A percentile compares a stretch with the other conserved stretches of the same genome.
Evolutionary conservation across 2,329 filamentous ascomycete species (phyloP).

Genomic region (Torrubiella hemipterigena): DNA sequence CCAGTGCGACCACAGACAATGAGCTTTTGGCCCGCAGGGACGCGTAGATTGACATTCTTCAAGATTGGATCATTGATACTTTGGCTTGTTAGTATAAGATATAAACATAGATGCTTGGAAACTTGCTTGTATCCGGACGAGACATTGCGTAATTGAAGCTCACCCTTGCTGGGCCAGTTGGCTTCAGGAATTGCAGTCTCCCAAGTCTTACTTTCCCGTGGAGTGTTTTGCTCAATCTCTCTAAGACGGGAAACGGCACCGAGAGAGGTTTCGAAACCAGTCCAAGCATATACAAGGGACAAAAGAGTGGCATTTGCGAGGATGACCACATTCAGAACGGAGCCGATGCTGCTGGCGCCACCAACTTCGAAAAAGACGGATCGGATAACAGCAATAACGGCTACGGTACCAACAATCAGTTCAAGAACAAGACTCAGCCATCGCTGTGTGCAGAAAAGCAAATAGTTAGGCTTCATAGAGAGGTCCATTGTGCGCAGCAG

Average conservation of each 20-base stretch:
- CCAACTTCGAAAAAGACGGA: slow-evolving; percentile 17
- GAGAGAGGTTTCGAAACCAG: slow-evolving; percentile 12
- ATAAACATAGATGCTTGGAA: neutral
- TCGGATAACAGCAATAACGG: slow-evolving; percentile 16
- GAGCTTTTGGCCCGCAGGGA: slow-evolving; percentile 10
- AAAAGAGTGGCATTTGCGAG: slow-evolving; percentile 12
- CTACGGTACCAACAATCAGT: slow-evolving; percentile 24
- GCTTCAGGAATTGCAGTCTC: slow-evolving; percentile 4
- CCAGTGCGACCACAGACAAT: slow-evolving; percentile 14
- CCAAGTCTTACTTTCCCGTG: slow-evolving; percentile 6
- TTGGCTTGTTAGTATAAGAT: neutral
- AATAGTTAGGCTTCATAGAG: slow-evolving; percentile 15
- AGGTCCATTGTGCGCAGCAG: slow-evolving; percentile 30
- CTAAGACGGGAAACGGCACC: slow-evolving; percentile 12
- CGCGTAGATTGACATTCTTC: slow-evolving; percentile 7
- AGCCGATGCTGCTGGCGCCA: slow-evolving; percentile 10
- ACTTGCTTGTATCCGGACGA: slow-evolving; percentile 10
- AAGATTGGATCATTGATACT: slow-evolving; percentile 8
- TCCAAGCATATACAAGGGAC: slow-evolving; percentile 11
- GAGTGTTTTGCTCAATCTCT: slow-evolving; percentile 8
- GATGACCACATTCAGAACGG: slow-evolving; percentile 14
- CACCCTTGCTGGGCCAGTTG: slow-evolving; percentile 10
- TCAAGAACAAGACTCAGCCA: slow-evolving; percentile 36
- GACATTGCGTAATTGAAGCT: slow-evolving; percentile 7
- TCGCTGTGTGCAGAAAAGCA: slow-evolving; percentile 32